Base-by-base conservation (phyloP, 2,329 filamentous ascomycete species). In the Magnaporthales sp. region DNA sequence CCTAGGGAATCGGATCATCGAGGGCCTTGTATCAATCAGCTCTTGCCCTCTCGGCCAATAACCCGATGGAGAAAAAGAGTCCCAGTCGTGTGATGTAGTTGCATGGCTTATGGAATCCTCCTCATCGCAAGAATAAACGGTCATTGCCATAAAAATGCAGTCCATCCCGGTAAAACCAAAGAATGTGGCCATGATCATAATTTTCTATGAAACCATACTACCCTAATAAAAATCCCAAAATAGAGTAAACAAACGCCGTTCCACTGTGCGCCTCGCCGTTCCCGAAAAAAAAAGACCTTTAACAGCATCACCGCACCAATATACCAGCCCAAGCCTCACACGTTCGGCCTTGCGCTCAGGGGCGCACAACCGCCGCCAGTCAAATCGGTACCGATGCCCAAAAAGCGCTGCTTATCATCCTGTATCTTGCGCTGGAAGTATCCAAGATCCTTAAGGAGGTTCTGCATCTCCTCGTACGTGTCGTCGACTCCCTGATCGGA, bases 351-450 rank as follows among this genome's bases (percentile, higher is more conserved):
- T 64, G 74, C 73, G 3, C 80, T 81, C 64, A 86, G 70, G n/a
- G 83, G 82, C 73, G 74, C 77, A 26, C 82, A 78, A 68, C 88
- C 86, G 24, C 84, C 38, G 1, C 22, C 11, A 15, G 56, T 24
- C 22, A 60, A 13, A 6, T 56, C 51, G 38, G 11, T 15, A 22
- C 51, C 54, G 29, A 56, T 80, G 8, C n/a, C 54, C 2, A 24
- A 91, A 72, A 91, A 95, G 54, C 91, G 81, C 67, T 80, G 80
- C 76, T 91, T 86, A 75, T 98, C 95, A 72, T 95, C 92, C 7
- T 86, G 88, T 69, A 98, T 87, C 80, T 97, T 98, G 73, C 88
- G 87, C 76, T 90, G 90, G 80, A 96, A 96, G 74, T 94, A 76
- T 31, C 85, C 86, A 66, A 96, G 75, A 72, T 98, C 93, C 71